Evolutionary conservation across 1,284 basidiomycete genomes (phyloP).

Genomic region (Ganoderma lucidum): DNA sequence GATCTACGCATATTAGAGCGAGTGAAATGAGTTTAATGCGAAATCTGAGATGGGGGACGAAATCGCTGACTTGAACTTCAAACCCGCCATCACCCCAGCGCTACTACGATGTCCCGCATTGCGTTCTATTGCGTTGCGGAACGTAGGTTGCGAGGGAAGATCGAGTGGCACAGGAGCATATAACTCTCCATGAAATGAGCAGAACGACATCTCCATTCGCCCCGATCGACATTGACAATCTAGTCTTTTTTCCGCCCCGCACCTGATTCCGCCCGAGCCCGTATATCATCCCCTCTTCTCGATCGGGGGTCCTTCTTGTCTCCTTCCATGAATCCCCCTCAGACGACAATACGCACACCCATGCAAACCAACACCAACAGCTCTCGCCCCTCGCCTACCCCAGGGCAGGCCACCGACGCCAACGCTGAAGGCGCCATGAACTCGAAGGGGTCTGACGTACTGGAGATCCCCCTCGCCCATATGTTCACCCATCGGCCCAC

Average conservation of each 20-base stretch:
- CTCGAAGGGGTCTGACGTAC: background rate
- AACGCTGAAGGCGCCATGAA: background rate
- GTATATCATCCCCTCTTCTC: background rate
- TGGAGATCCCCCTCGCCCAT: background rate
- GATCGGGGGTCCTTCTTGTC: background rate
- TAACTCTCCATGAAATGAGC: background rate
- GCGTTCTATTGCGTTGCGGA: too few species aligned
- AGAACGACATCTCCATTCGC: background rate
- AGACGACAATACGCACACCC: background rate
- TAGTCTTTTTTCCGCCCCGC: background rate
- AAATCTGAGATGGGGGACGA: background rate
- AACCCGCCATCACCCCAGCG: background rate
- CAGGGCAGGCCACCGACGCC: background rate
- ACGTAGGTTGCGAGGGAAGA: background rate
- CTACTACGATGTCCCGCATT: background rate
- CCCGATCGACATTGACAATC: background rate
- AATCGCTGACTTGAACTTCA: background rate
- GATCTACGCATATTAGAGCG: too few species aligned
- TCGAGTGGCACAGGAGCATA: slow-evolving; percentile 7
- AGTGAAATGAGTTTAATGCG: background rate
- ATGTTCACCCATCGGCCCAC: background rate
- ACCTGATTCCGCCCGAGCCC: background rate
- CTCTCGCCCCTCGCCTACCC: background rate
- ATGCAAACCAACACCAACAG: background rate
- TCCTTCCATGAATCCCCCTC: background rate